phyloP scores from a whole-genome alignment of 257 asterid species.

The Apocynum venetum region DNA sequence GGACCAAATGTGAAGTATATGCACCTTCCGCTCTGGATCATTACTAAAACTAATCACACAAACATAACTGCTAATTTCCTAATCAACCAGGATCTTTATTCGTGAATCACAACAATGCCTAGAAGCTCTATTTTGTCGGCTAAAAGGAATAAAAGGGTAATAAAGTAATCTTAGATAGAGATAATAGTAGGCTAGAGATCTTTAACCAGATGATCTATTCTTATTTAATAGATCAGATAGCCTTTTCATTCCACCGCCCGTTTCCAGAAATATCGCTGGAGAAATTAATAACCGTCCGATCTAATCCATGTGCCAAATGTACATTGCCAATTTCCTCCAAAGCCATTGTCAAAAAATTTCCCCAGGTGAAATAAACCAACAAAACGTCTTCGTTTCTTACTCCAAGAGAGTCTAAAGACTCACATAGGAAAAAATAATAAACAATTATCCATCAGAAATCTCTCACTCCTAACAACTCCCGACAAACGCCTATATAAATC shows the following conservation, averaged over 20 bases:
- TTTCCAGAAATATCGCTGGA: neutral
- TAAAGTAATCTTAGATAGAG: neutral
- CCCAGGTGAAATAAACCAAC: neutral
- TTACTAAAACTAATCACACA: neutral
- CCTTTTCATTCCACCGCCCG: neutral
- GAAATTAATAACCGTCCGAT: neutral
- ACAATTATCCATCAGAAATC: too few species aligned
- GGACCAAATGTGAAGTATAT: neutral
- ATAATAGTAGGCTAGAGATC: neutral
- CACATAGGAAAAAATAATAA: neutral
- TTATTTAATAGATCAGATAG: neutral
- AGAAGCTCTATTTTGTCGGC: constrained; percentile 1
- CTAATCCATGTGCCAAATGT: neutral
- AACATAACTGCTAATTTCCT: neutral
- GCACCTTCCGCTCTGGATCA: neutral
- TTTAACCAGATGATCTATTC: neutral
- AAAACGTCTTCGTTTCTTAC: neutral
- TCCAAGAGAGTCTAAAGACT: neutral
- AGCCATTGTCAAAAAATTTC: neutral
- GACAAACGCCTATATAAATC: constrained; percentile 1
- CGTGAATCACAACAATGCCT: neutral
- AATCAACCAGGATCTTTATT: neutral
- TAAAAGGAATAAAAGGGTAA: neutral
- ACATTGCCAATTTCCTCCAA: neutral
- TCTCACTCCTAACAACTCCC: neutral